Percentiles rank a stretch among this genome's conserved stretches.
phyloP scores from a whole-genome alignment of 1,139 yeast species.

The Scheffersomyces cryptocercus region DNA sequence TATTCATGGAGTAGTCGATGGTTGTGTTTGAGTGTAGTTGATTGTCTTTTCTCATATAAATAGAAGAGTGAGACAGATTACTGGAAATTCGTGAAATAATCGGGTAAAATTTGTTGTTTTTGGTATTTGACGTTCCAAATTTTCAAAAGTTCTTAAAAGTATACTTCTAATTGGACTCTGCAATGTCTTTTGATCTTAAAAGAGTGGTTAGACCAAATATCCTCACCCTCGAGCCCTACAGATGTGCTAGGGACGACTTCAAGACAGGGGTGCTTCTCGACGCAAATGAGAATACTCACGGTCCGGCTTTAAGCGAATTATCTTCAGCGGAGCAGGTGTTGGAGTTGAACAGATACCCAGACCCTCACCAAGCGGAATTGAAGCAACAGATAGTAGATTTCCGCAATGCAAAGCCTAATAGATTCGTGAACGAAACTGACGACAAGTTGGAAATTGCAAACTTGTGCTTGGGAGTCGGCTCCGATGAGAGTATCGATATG shows the following conservation, averaged over 20 bases:
- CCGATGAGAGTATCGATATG: conserved; percentile 94
- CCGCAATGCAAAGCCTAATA: conserved; percentile 56
- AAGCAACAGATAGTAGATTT: conserved; percentile 71
- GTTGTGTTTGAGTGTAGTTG: too few species aligned
- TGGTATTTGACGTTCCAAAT: too few species aligned
- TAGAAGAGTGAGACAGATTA: too few species aligned
- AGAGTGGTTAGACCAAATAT: conserved; percentile 82
- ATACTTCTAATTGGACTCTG: conserved; percentile 1
- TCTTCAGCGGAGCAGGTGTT: conserved; percentile 29
- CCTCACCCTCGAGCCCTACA: conserved; percentile 76
- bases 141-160: too few species aligned
- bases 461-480: conserved; percentile 92
- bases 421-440: conserved; percentile 15
- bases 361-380: conserved; percentile 87
- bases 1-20: too few species aligned
- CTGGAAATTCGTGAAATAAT: too few species aligned
- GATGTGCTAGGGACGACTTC: conserved; percentile 82
- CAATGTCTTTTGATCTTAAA: conserved; percentile 53
- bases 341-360: conserved; percentile 88
- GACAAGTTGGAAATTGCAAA: conserved; percentile 58
- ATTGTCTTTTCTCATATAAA: too few species aligned
- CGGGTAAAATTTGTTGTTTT: too few species aligned
- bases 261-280: conserved; percentile 84
- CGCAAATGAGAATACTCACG: conserved; percentile 95
- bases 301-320: conserved; percentile 61